Evolutionary conservation across 2,329 filamentous ascomycete species (phyloP).

Genomic region (Westerdykella sp.): DNA sequence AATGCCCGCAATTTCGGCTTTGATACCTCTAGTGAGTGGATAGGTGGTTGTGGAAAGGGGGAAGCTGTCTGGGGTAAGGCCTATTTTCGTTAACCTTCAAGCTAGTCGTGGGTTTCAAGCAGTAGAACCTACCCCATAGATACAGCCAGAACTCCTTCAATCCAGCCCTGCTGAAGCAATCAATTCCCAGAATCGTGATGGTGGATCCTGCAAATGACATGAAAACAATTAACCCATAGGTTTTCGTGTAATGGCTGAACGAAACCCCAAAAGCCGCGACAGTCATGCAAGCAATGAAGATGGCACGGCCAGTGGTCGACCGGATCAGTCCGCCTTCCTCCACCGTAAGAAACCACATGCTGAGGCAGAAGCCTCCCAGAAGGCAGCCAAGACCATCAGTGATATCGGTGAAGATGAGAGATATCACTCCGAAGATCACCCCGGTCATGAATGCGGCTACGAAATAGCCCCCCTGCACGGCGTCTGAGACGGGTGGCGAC

Average conservation of each 20-base stretch:
- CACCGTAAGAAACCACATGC: conserved; percentile 85
- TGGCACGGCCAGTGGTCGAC: conserved; percentile 56
- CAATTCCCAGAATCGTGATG: conserved; percentile 72
- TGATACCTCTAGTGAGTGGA: conserved; percentile 78
- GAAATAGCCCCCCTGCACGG: conserved; percentile 79
- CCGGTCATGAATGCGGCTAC: conserved; percentile 71
- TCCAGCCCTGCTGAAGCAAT: conserved; percentile 84
- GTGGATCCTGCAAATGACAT: conserved; percentile 81
- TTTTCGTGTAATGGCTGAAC: conserved; percentile 64
- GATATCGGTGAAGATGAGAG: conserved; percentile 75
- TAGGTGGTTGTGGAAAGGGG: conserved; percentile 71
- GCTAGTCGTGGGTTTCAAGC: not conserved
- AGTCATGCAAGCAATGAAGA: conserved; percentile 70
- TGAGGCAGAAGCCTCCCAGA: conserved; percentile 77
- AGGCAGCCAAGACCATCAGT: conserved; percentile 79
- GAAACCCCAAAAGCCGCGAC: conserved; percentile 65
- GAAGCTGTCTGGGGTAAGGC: conserved; percentile 69
- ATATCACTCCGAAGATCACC: conserved; percentile 63
- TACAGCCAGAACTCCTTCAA: conserved; percentile 96
- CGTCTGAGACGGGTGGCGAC: conserved; percentile 66
- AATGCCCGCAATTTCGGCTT: conserved; percentile 73
- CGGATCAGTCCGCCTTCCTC: conserved; percentile 68
- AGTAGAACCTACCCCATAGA: conserved; percentile 60
- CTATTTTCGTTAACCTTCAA: conserved; percentile 32
- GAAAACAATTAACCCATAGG: conserved; percentile 67